Percentiles rank a stretch among this genome's conserved stretches.
Evolutionary conservation across 2,329 filamentous ascomycete genomes (phyloP).

Genomic region (Phyllosticta citribraziliensis): DNA sequence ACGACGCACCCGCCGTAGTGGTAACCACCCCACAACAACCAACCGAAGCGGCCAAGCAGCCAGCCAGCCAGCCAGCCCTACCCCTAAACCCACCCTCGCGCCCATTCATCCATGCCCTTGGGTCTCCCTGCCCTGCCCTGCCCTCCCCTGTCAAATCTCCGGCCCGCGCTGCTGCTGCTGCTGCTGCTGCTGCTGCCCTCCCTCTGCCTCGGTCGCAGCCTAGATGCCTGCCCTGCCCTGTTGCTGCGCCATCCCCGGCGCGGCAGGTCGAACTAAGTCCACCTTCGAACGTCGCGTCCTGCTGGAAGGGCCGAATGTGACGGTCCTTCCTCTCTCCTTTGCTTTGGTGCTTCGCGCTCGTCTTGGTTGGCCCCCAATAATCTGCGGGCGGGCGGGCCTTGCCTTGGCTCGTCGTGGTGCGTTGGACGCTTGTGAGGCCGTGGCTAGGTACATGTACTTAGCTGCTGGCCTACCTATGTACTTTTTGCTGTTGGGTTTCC

Average conservation of each 20-base stretch:
- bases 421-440: no score
- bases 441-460: no score
- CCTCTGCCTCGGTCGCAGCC: no score
- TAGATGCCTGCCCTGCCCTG: no score
- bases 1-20: no score
- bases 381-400: not conserved
- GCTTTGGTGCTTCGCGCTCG: not conserved
- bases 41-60: no score
- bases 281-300: slow-evolving; percentile 9
- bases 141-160: no score
- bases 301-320: slow-evolving; percentile 8
- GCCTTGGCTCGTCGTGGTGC: no score
- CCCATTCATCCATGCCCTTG: not conserved
- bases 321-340: not conserved
- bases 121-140: not conserved
- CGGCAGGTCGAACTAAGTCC: slow-evolving; percentile 4
- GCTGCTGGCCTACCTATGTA: no score
- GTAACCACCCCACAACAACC: not conserved
- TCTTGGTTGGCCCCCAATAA: not conserved
- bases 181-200: no score
- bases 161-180: no score
- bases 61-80: not conserved
- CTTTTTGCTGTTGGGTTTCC: no score
- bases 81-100: not conserved
- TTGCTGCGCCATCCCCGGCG: not conserved